Evolutionary conservation across 306 rosid genomes (phyloP), one percentile per base, ranked within the genome.

Genomic region (Nissolia schottii): DNA sequence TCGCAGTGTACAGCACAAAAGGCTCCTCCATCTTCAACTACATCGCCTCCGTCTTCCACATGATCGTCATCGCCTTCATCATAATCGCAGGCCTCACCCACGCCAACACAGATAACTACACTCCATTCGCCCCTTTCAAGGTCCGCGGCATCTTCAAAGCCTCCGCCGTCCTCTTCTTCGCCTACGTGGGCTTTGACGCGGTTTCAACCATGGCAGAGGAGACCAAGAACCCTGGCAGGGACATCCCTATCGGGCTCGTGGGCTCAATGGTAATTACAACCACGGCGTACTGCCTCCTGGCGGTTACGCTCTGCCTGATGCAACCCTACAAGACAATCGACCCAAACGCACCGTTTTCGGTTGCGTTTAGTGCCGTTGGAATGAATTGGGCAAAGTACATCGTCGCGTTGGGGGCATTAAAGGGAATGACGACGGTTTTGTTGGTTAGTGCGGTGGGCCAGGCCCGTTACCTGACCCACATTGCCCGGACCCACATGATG

Each of bases 181-280:
- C 98, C 8, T 93, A 93, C 3, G 83, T 90, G 0, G 98, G 98
- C 1, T 93, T 93, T 2, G 98, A 93, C 7, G 97, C 92, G 0
- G 91, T 93, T 11, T 37, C 97, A 7, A 90, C 98, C 10, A 79
- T 93, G 97, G 98, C 98, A 0, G 97, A 93, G 53, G 98, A 93
- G 16, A 93, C 98, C 1, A 93, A 88, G 45, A 84, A 93, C 46
- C 98, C 98, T 0, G 93, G 61, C 0, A 74, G 37, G 9, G 98
- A 93, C 82, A 93, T 93, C 56, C 97, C 98, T 3, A 88, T 90
- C 19, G 98, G 97, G 1, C 90, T 93, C 1, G 90, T 93, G 0
- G 92, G 92, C 0, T 93, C 97, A 4, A 93, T 90, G 97, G 81
- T 77, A 0, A 59, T 93, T 8, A 87, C 83, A 6, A 87, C 93